Evolutionary conservation across 2,329 filamentous ascomycete genomes (phyloP).

Genomic region (Byssoonygena ceratinophila): DNA sequence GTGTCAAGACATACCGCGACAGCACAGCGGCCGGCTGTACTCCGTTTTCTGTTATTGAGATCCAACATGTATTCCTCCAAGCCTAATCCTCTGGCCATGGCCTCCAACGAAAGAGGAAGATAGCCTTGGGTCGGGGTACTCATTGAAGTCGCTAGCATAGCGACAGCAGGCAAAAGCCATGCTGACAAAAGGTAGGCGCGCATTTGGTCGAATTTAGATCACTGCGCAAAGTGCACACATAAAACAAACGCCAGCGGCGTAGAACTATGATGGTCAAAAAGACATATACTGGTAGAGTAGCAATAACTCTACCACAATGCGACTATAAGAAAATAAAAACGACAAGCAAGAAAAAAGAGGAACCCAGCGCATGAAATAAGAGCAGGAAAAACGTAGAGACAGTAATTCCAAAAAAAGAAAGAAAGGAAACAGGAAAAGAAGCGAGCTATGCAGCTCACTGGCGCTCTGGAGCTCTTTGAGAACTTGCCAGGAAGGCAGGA

Average conservation of each 20-base stretch:
- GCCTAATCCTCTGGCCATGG: slow-evolving; percentile 2
- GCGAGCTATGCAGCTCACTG: not conserved
- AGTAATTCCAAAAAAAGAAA: not conserved
- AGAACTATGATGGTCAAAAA: not conserved
- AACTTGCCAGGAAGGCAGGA: not conserved
- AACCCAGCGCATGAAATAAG: not conserved
- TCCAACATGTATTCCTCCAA: slow-evolving; percentile 1
- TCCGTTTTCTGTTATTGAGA: not conserved
- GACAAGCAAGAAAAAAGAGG: not conserved
- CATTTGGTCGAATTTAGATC: not conserved
- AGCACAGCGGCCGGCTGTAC: not conserved
- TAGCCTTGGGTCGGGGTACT: not conserved
- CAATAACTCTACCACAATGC: not conserved
- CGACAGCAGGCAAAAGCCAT: not conserved
- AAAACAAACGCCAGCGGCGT: not conserved
- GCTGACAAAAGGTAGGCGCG: not conserved
- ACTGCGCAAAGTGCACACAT: not conserved
- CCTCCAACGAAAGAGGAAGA: slow-evolving; percentile 5
- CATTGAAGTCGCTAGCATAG: not conserved
- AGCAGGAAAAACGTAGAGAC: not conserved
- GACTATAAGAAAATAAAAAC: not conserved
- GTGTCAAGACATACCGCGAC: not conserved
- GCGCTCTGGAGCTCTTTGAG: not conserved
- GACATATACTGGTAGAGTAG: not conserved
- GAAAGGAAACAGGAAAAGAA: not conserved